Evolutionary conservation across 306 rosid species (phyloP).

Genomic region (Lablab purpureus): DNA sequence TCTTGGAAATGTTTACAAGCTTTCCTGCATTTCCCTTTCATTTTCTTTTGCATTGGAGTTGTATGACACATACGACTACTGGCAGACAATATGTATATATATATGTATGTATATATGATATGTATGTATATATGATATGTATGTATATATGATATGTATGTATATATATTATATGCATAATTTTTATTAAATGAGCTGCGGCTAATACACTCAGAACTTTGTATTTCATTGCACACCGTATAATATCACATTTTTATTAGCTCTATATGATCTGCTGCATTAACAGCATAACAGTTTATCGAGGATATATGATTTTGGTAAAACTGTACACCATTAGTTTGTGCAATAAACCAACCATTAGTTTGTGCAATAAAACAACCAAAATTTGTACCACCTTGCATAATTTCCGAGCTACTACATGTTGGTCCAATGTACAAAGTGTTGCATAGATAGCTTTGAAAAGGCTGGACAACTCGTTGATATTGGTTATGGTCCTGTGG

Average conservation of each 20-base stretch:
- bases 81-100: neutral
- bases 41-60: constrained; percentile 18
- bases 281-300: neutral
- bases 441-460: neutral
- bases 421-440: neutral
- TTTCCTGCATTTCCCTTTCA: neutral
- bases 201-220: neutral
- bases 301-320: neutral
- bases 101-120: no score
- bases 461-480: neutral
- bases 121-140: no score
- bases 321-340: neutral
- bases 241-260: neutral
- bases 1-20: neutral
- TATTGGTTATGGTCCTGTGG: neutral
- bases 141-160: no score
- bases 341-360: neutral
- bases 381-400: no score
- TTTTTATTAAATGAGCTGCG: neutral
- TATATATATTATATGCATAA: no score
- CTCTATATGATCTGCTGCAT: neutral
- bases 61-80: neutral
- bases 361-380: neutral
- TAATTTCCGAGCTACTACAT: neutral
- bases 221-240: neutral